Percentiles rank a stretch among this genome's conserved stretches.
phyloP scores from a whole-genome alignment of 768 basidiomycete species.

The Serendipita indica region DNA sequence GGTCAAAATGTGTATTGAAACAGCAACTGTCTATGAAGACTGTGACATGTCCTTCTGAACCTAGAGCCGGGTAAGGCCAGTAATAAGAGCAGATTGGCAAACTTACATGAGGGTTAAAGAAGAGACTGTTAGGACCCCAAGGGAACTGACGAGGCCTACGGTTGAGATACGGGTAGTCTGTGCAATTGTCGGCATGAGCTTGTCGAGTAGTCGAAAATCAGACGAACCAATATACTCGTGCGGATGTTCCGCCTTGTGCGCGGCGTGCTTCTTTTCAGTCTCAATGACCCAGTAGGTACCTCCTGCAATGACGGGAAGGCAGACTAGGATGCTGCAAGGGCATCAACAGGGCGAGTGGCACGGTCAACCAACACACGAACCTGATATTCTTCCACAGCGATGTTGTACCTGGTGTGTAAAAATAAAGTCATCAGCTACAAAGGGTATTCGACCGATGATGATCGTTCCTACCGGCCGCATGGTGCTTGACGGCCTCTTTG shows the following conservation, averaged over 20 bases:
- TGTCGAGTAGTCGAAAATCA: background rate
- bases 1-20: too few relatives aligned
- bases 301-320: conserved; percentile 58
- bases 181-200: conserved; percentile 28
- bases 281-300: background rate
- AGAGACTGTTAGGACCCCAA: conserved; percentile 72
- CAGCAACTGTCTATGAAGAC: too few relatives aligned
- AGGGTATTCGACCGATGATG: background rate
- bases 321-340: conserved; percentile 48
- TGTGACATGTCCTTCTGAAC: conserved; percentile 5
- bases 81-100: background rate
- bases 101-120: conserved; percentile 62
- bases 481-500: conserved; percentile 43
- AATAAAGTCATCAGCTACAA: conserved; percentile 15
- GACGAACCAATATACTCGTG: conserved; percentile 30
- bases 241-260: conserved; percentile 16
- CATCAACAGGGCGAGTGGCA: background rate
- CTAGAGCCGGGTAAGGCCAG: background rate
- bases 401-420: conserved; percentile 40
- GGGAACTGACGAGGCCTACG: conserved; percentile 65
- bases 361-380: conserved; percentile 26
- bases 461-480: conserved; percentile 41
- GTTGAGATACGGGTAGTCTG: conserved; percentile 67
- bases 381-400: conserved; percentile 81
- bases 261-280: conserved; percentile 6